Percentiles rank a stretch among this genome's conserved stretches.
These are phyloP conservation scores for Amborella trichopoda DNA, from an alignment of 164 flowering plant species.

Conservation along the genomic window DNA sequence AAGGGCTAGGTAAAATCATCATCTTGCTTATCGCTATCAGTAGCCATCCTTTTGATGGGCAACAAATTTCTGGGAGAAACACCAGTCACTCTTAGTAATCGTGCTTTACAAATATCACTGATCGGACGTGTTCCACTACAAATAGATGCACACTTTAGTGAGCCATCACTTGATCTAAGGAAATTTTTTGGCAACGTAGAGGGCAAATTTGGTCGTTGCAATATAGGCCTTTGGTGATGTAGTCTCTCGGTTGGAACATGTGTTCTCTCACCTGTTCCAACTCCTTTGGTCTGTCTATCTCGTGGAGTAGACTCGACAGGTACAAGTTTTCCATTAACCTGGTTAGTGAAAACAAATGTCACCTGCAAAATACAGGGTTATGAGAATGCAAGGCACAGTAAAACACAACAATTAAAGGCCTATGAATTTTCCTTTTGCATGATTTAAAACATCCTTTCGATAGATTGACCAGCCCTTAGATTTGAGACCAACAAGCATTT, in stretches of 20 bases:
- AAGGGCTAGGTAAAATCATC: conserved; percentile 46
- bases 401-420: too few relatives aligned
- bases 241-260: conserved; percentile 7
- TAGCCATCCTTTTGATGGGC: conserved; percentile 39
- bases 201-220: too few relatives aligned
- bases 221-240: conserved; percentile 6
- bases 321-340: conserved; percentile 85
- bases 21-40: conserved; percentile 18
- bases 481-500: too few relatives aligned
- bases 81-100: conserved; percentile 17
- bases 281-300: conserved; percentile 18
- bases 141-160: too few relatives aligned
- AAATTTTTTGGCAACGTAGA: too few relatives aligned
- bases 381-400: too few relatives aligned
- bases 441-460: too few relatives aligned
- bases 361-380: too few relatives aligned
- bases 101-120: conserved; percentile 14
- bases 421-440: too few relatives aligned
- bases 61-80: conserved; percentile 18
- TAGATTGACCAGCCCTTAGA: too few relatives aligned
- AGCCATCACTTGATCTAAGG: too few relatives aligned
- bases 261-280: conserved; percentile 8
- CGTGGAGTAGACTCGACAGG: conserved; percentile 53
- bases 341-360: conserved; percentile 92
- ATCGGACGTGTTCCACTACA: too few relatives aligned